Evolutionary conservation across 352 stramenopile species (phyloP).

Genomic region (Pythium inflatum): DNA sequence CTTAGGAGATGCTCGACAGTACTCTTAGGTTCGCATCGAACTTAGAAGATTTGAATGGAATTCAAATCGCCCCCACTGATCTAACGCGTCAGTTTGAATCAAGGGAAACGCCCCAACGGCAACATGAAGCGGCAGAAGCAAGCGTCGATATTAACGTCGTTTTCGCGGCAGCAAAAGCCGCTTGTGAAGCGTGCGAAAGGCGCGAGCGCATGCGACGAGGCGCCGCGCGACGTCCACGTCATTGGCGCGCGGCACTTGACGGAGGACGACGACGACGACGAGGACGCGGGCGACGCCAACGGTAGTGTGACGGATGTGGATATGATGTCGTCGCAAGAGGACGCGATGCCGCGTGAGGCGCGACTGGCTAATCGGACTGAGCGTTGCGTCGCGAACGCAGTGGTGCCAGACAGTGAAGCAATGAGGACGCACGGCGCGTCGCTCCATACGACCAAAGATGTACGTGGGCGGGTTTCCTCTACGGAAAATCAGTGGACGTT

Average conservation of each 20-base stretch:
- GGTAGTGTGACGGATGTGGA: conserved; percentile 64
- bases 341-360: conserved; percentile 18
- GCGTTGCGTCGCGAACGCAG: conserved; percentile 20
- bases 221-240: conserved; percentile 1
- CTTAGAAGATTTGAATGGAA: conserved; percentile 1
- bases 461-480: conserved; percentile 10
- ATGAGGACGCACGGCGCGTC: background rate
- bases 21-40: background rate
- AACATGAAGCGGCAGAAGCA: conserved; percentile 40
- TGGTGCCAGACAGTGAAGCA: conserved; percentile 5
- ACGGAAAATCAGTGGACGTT: too few relatives aligned
- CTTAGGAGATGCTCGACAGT: too few relatives aligned
- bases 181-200: conserved; percentile 34
- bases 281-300: conserved; percentile 15
- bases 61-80: too few relatives aligned
- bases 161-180: conserved; percentile 39
- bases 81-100: too few relatives aligned
- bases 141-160: conserved; percentile 32
- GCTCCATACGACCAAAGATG: conserved; percentile 60
- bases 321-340: conserved; percentile 62
- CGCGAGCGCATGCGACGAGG: background rate
- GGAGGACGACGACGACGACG: conserved; percentile 13
- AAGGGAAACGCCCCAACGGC: background rate
- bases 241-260: conserved; percentile 13
- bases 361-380: conserved; percentile 14